Conservation (phyloP, 2,329 filamentous ascomycete species). For the Beauveria asiatica region DNA sequence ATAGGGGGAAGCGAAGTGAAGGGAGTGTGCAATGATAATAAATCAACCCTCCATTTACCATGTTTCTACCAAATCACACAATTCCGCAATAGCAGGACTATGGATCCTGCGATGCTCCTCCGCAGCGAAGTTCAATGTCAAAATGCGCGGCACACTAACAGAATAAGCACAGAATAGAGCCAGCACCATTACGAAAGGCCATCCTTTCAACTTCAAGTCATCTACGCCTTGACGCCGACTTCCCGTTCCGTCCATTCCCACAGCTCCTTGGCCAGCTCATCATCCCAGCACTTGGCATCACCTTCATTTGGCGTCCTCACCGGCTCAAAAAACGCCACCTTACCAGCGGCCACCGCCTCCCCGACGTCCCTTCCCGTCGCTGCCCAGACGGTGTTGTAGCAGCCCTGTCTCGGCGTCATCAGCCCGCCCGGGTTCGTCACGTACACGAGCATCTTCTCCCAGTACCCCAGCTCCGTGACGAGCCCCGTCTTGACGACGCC, state of each 20-base stretch:
- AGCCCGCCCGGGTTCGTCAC: constrained; percentile 16
- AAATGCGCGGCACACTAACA: background rate
- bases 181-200: background rate
- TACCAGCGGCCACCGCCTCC: constrained; percentile 13
- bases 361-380: constrained; percentile 17
- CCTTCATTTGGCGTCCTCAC: constrained; percentile 18
- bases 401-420: constrained; percentile 22
- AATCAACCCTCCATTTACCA: constrained; percentile 4
- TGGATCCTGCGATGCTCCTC: background rate
- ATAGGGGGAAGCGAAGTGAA: background rate
- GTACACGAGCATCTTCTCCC: constrained; percentile 19
- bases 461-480: constrained; percentile 16
- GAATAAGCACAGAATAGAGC: background rate
- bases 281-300: constrained; percentile 18
- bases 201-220: background rate
- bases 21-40: constrained; percentile 1
- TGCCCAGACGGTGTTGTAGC: constrained; percentile 25
- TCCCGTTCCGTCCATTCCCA: constrained; percentile 31
- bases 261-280: constrained; percentile 24
- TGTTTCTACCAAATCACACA: background rate
- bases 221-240: constrained; percentile 6
- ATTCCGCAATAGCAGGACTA: background rate
- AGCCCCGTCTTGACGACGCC: constrained; percentile 29
- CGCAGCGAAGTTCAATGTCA: background rate
- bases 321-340: constrained; percentile 21